phyloP scores from a whole-genome alignment of 2,329 filamentous ascomycete genomes.

The Fusarium pseudocircinatum region DNA sequence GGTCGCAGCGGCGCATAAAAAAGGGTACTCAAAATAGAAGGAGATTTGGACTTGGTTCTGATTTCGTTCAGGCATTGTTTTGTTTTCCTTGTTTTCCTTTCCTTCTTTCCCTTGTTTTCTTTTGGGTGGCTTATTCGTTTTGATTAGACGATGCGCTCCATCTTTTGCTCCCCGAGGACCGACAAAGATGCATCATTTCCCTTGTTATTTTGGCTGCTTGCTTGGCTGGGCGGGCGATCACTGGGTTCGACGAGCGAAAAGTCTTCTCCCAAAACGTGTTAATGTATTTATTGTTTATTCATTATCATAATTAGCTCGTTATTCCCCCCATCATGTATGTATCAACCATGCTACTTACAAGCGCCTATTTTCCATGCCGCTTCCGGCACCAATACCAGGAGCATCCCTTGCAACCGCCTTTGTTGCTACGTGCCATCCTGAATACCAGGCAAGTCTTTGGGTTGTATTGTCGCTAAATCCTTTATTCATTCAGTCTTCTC shows the following conservation, averaged over 20 bases:
- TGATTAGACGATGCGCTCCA: slow-evolving; percentile 32
- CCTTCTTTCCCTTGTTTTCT: neutral
- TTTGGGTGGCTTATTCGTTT: slow-evolving; percentile 13
- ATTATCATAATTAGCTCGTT: slow-evolving; percentile 13
- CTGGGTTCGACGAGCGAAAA: neutral
- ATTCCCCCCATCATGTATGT: slow-evolving; percentile 10
- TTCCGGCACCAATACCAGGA: slow-evolving; percentile 20
- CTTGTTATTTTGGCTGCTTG: slow-evolving; percentile 5
- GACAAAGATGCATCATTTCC: slow-evolving; percentile 29
- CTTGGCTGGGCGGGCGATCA: slow-evolving; percentile 2
- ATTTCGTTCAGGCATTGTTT: neutral
- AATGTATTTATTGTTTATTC: slow-evolving; percentile 11
- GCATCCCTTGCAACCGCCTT: slow-evolving; percentile 1
- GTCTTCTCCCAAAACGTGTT: slow-evolving; percentile 19
- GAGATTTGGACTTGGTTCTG: neutral
- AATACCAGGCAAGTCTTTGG: neutral
- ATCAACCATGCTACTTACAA: neutral
- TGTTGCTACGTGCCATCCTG: neutral
- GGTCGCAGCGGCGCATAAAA: slow-evolving; percentile 28
- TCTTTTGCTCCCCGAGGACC: slow-evolving; percentile 21
- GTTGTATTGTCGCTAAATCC: neutral
- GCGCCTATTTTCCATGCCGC: slow-evolving; percentile 4
- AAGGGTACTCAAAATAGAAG: neutral
- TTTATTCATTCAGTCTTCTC: neutral
- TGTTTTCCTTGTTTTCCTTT: neutral